These are phyloP conservation scores for Mycena epipterygia DNA, from an alignment of 768 basidiomycete genomes.

Conservation along the genomic window DNA sequence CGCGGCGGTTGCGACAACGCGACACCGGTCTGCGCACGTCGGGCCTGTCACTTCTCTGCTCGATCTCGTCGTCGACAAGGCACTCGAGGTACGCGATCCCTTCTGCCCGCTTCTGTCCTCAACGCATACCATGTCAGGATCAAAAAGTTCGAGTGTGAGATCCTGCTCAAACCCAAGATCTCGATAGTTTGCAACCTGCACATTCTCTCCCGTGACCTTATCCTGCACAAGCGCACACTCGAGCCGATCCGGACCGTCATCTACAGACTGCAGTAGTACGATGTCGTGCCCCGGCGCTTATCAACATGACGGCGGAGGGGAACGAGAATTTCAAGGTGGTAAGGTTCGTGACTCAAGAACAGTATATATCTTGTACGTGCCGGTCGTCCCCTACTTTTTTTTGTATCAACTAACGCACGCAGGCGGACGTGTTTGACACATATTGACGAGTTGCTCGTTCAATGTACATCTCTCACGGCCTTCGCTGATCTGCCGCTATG, in stretches of 20 bases:
- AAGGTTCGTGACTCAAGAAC: too few species aligned
- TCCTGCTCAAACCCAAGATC: conserved; percentile 74
- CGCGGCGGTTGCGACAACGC: conserved; percentile 68
- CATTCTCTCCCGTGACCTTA: conserved; percentile 82
- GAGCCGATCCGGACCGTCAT: conserved; percentile 80
- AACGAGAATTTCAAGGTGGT: conserved; percentile 54
- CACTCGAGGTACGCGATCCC: conserved; percentile 56
- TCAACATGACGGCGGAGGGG: conserved; percentile 55
- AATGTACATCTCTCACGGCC: conserved; percentile 64
- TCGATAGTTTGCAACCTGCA: conserved; percentile 74
- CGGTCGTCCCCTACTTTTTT: neutral
- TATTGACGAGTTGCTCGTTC: conserved; percentile 76
- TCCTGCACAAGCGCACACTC: conserved; percentile 80
- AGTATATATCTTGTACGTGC: conserved; percentile 68
- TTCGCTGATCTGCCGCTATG: conserved; percentile 52
- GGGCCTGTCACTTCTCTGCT: conserved; percentile 76
- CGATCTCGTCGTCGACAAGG: conserved; percentile 77
- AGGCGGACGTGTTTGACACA: conserved; percentile 83
- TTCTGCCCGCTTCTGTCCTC: neutral
- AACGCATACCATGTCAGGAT: conserved; percentile 76
- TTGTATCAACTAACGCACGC: neutral
- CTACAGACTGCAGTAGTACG: conserved; percentile 78
- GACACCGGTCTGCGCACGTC: conserved; percentile 74
- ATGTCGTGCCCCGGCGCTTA: conserved; percentile 72
- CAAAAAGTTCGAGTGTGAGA: conserved; percentile 70